Evolutionary conservation across 306 rosid species (phyloP).

Genomic region (Corylus avellana): DNA sequence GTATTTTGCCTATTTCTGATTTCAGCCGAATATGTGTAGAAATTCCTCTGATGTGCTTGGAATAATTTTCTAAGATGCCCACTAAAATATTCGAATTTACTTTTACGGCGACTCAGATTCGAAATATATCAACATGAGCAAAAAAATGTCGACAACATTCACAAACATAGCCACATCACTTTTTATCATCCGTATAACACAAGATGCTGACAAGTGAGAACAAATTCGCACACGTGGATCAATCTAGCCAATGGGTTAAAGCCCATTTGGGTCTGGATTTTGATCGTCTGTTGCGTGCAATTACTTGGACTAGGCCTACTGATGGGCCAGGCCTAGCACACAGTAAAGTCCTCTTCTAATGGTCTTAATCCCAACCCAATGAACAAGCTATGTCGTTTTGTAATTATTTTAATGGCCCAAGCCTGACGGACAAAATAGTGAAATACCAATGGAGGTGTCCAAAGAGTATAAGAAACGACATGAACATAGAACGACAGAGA

Average conservation of each 20-base stretch:
- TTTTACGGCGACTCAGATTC: slow-evolving; percentile 2
- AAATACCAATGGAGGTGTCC: no score
- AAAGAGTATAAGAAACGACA: no score
- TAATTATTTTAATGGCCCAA: background rate
- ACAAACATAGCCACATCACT: background rate
- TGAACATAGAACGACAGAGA: no score
- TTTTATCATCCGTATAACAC: background rate
- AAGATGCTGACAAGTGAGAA: background rate
- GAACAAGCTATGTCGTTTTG: background rate
- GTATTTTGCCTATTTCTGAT: background rate
- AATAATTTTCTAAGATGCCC: slow-evolving; percentile 2
- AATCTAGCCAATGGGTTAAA: background rate
- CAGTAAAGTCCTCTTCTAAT: background rate
- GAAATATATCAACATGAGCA: background rate
- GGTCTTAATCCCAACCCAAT: background rate
- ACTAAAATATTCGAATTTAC: slow-evolving; percentile 3
- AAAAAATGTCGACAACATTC: slow-evolving; percentile 4
- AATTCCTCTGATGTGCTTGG: background rate
- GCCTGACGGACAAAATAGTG: no score
- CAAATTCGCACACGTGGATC: background rate
- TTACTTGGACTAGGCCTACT: background rate
- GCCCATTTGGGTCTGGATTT: background rate
- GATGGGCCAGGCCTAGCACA: background rate
- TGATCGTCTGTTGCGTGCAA: no score
- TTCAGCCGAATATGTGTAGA: background rate